Evolutionary conservation across 495 filamentous ascomycete genomes (phyloP).

Genomic region (Entonaema liquescens): DNA sequence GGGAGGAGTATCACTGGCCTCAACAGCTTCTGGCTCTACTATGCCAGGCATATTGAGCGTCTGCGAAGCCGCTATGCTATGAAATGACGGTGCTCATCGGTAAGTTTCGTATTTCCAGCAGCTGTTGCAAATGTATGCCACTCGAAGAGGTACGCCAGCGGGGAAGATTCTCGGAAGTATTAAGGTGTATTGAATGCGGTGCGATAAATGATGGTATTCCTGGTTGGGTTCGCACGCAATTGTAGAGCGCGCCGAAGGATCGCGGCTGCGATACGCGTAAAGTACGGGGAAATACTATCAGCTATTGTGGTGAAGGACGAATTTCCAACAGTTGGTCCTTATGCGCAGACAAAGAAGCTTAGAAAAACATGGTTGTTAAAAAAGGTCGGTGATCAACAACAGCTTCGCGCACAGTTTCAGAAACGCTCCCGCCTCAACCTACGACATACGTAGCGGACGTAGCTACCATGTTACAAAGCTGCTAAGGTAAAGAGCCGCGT

Average conservation of each 20-base stretch:
- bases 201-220: not conserved
- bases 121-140: not conserved
- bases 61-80: constrained; percentile 31
- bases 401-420: constrained; percentile 1
- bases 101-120: not conserved
- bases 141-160: not conserved
- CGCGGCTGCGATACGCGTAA: not conserved
- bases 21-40: constrained; percentile 37
- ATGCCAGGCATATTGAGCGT: constrained; percentile 44
- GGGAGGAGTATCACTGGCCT: constrained; percentile 36
- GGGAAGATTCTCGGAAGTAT: not conserved
- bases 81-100: constrained; percentile 37
- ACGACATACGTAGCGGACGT: not conserved
- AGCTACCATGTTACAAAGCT: not conserved
- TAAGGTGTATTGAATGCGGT: not conserved
- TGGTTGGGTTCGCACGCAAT: not conserved
- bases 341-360: not conserved
- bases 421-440: constrained; percentile 4
- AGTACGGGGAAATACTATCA: not conserved
- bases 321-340: not conserved
- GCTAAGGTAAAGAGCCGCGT: not conserved
- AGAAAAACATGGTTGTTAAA: not conserved
- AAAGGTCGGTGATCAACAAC: not conserved
- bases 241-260: not conserved
- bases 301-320: not conserved